Evolutionary conservation across 2,329 filamentous ascomycete species (phyloP), one percentile per base, ranked within the genome.

Genomic region (Penicillium sp.): DNA sequence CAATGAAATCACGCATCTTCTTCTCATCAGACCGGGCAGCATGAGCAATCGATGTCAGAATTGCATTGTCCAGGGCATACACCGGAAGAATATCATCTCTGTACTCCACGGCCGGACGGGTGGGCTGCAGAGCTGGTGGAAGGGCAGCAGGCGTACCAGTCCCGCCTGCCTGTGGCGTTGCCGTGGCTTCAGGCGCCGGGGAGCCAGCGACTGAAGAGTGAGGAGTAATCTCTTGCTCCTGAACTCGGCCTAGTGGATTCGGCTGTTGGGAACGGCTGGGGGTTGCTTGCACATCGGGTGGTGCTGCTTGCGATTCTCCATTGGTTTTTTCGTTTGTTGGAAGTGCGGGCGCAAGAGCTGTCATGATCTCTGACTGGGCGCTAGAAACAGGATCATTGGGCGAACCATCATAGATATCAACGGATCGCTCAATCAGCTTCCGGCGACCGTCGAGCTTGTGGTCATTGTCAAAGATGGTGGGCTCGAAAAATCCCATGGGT

Each of bases 401-500:
- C 10, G 93, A 88, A 23, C 88, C 86, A 55, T 97, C 94, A 71
- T 99, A 99, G 10, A 95, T 85, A 68, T 99, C 96, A 63, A 92
- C 91, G 0, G 93, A 97, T 30, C 90, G 87, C 49, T 90, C 87
- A 26, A 97, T 85, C 18, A 97, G 79, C 65, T 88, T 91, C 59
- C 91, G 84, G 43, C 93, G 85, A 34, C 90, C 87, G 17, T 81
- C 78, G 9, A 97, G 82, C 76, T 99, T 99, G 29, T 82, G 75
- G 23, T 82, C 84, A 63, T 91, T 88, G 68, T 96, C 90, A 61
- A 97, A 96, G 48, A 97, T 88, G 2, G 83, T 78, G 0, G 94
- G 93, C 54, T 93, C 89, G 70, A 95, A 97, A 64, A 92, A 89
- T n/a, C 91, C 92, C 87, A 96, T 91, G 1, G 92, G 89, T 0